phyloP scores from a whole-genome alignment of 805 yeast species.

The Saccharomyces jurei region DNA sequence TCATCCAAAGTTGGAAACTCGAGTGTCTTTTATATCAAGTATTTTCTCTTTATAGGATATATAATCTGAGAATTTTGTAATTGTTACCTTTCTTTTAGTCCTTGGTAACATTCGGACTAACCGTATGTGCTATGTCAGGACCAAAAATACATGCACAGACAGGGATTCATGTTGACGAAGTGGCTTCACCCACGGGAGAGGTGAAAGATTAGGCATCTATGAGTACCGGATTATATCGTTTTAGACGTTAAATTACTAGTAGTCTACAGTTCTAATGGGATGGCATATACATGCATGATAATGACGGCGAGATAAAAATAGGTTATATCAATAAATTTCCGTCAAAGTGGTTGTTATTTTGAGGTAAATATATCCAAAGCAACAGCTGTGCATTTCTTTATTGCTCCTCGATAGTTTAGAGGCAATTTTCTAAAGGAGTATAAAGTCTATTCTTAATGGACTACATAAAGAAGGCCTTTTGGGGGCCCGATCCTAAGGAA shows the following conservation, averaged over 20 bases:
- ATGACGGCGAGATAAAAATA: background rate
- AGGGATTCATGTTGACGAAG: too few species aligned
- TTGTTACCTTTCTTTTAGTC: background rate
- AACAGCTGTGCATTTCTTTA: background rate
- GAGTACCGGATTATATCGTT: background rate
- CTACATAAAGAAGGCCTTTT: conserved; percentile 72
- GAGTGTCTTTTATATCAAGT: background rate
- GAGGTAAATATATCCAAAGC: background rate
- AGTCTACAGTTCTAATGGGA: background rate
- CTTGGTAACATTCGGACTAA: background rate
- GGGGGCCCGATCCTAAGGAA: conserved; percentile 96
- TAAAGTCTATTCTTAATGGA: conserved; percentile 46
- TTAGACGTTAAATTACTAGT: background rate
- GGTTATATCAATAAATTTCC: background rate
- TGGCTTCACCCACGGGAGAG: too few species aligned
- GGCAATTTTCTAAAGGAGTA: background rate
- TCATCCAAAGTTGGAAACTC: background rate
- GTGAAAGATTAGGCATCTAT: too few species aligned
- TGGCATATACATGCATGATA: background rate
- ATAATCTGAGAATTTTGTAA: background rate
- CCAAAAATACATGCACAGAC: background rate
- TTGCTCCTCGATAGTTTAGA: background rate
- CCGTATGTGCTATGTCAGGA: too few species aligned
- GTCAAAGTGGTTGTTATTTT: background rate
- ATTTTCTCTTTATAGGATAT: background rate